Base-by-base conservation (phyloP, 1,284 basidiomycete species). In the Sanguinoderma infundibulare region DNA sequence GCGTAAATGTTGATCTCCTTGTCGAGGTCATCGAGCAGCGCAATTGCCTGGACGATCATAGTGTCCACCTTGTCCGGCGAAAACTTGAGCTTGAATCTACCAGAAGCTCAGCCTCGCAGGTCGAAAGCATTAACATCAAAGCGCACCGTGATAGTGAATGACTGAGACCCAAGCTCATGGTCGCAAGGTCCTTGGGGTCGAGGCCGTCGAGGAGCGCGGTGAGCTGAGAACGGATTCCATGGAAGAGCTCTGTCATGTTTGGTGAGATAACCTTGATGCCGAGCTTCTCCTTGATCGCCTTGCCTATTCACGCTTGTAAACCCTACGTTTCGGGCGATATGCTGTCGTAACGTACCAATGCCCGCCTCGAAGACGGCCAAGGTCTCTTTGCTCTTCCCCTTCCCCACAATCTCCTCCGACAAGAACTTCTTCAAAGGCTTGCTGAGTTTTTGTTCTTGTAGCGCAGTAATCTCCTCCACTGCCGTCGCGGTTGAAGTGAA, bases 1-100 rank as follows among this genome's bases (percentile, higher is more conserved):
- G 96, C 89, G 75, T 98, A 99, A 62, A 98, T 98, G 82, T 99
- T 99, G 77, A 98, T 95, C 80, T 99, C 97, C 81, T 99, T 99
- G 89, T 99, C 97, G 39, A 99, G 83, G 75, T 99, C 97, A 73
- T 99, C 97, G 60, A 99, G 86, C 26, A 99, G 83, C n/a, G 96
- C 97, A 73, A 99, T 98, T 15, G 97, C 97, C 79, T 99, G 98
- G 35, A 99, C 93, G 63, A 99, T 92, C 98, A 99, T 99, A 24
- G 96, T 98, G 77, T 99, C 97, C 53, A 99, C 96, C 80, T 98
- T 98, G 83, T 99, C 97, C 5, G 97, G 96, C 20, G 96, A 98
- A 79, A 99, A 99, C 81, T 99, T 98, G 73, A 99, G 87, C 84
- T 99, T 99, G 83, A 97, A 99, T 64, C 96, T 96, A 55, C 22